Percentiles rank a stretch among this genome's conserved stretches.
Conservation (phyloP, 2,329 filamentous ascomycete genomes). For the Clonostachys rosea region DNA sequence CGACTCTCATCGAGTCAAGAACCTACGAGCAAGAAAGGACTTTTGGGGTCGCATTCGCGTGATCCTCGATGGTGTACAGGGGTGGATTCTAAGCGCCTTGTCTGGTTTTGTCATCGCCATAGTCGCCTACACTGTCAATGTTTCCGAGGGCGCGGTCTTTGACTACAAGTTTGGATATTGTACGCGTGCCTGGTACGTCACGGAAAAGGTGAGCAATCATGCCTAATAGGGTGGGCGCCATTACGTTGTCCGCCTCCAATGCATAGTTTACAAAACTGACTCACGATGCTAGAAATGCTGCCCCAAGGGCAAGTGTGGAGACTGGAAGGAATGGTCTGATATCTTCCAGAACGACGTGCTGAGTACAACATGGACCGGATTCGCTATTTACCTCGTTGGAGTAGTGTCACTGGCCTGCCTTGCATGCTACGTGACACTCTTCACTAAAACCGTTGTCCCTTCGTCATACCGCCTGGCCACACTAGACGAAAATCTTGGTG, state of each 20-base stretch:
- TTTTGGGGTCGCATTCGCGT: constrained; percentile 74
- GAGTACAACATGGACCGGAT: constrained; percentile 65
- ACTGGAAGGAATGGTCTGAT: constrained; percentile 53
- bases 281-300: constrained; percentile 38
- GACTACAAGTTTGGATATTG: constrained; percentile 93
- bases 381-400: constrained; percentile 66
- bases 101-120: constrained; percentile 83
- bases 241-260: no score
- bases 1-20: constrained; percentile 85
- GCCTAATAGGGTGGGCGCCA: neutral
- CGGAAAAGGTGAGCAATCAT: constrained; percentile 52
- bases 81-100: constrained; percentile 88
- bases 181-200: constrained; percentile 62
- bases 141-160: constrained; percentile 80
- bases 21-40: constrained; percentile 75
- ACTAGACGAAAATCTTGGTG: constrained; percentile 87
- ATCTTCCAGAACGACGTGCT: constrained; percentile 37
- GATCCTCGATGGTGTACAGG: constrained; percentile 82
- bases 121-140: constrained; percentile 83
- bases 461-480: constrained; percentile 84
- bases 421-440: constrained; percentile 76
- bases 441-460: constrained; percentile 91
- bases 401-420: constrained; percentile 66
- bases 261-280: no score
- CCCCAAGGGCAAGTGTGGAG: constrained; percentile 46